These are phyloP conservation scores for Pseudomassariella vexata DNA, from an alignment of 2,329 filamentous ascomycete species.

Conservation along the genomic window DNA sequence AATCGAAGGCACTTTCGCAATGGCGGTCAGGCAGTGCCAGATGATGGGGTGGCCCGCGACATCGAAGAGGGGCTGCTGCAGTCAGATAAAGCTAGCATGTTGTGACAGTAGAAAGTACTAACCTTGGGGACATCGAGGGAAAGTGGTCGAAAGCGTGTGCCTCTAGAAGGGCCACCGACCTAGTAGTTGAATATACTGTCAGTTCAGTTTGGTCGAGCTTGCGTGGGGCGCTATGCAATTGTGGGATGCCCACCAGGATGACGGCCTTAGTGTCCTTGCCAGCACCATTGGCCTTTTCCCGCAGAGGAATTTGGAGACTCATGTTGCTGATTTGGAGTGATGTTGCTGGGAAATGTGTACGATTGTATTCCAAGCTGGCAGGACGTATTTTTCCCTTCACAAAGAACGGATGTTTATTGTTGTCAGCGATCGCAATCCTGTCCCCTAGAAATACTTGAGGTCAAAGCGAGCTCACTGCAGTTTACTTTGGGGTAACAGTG, in stretches of 20 bases:
- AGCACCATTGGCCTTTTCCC: constrained; percentile 43
- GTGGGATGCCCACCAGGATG: constrained; percentile 65
- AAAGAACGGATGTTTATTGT: too few species aligned
- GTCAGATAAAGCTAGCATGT: neutral
- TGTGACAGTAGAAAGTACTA: constrained; percentile 19
- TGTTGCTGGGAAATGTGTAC: too few species aligned
- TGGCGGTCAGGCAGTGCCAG: constrained; percentile 91
- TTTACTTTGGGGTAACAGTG: too few species aligned
- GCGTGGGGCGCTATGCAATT: constrained; percentile 1
- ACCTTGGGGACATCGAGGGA: constrained; percentile 96
- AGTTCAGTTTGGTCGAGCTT: constrained; percentile 1
- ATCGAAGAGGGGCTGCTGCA: constrained; percentile 81
- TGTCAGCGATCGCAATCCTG: too few species aligned
- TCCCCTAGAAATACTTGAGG: too few species aligned
- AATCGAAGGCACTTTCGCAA: constrained; percentile 83
- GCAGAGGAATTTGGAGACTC: constrained; percentile 53
- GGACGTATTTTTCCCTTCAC: too few species aligned
- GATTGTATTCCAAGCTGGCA: too few species aligned
- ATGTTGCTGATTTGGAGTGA: constrained; percentile 28
- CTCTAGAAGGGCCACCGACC: constrained; percentile 93
- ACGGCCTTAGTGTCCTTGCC: constrained; percentile 78
- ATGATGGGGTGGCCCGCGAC: constrained; percentile 98
- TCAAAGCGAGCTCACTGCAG: too few species aligned
- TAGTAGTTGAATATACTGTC: constrained; percentile 28
- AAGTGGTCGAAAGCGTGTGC: constrained; percentile 90